A percentile compares a stretch with the other conserved stretches of the same genome.
These are phyloP conservation scores for Fusarium fujikuroi DNA, from an alignment of 2,329 filamentous ascomycete species.

Conservation along the genomic window DNA sequence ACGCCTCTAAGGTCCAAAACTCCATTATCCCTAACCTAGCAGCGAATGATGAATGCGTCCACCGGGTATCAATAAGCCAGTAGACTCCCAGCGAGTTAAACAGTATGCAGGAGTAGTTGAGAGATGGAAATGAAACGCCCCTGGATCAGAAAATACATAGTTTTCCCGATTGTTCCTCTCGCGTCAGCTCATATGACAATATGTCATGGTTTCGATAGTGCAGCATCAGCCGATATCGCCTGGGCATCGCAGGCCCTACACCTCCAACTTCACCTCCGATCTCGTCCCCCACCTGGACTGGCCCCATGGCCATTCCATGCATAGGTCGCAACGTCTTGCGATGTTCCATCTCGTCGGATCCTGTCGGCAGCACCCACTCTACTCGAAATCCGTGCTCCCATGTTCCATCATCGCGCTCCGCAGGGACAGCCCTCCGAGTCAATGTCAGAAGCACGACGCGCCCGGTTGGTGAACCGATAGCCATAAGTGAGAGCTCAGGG, in stretches of 20 bases:
- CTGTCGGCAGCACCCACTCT: slow-evolving; percentile 63
- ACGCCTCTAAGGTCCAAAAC: slow-evolving; percentile 1
- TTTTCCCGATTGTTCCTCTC: slow-evolving; percentile 52
- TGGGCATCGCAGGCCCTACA: slow-evolving; percentile 45
- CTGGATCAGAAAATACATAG: slow-evolving; percentile 50
- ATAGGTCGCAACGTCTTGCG: slow-evolving; percentile 63
- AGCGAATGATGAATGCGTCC: slow-evolving; percentile 11
- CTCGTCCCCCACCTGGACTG: slow-evolving; percentile 61
- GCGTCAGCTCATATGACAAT: slow-evolving; percentile 73
- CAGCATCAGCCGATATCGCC: slow-evolving; percentile 74
- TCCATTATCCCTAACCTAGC: slow-evolving; percentile 10
- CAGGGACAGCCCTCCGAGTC: slow-evolving; percentile 48
- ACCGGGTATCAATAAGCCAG: slow-evolving; percentile 32
- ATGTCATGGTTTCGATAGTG: slow-evolving; percentile 78
- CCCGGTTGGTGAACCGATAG: slow-evolving; percentile 74
- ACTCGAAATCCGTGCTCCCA: slow-evolving; percentile 61
- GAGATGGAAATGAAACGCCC: slow-evolving; percentile 8
- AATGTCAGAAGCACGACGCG: slow-evolving; percentile 72
- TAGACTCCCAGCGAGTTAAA: slow-evolving; percentile 13
- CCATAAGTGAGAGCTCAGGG: slow-evolving; percentile 75
- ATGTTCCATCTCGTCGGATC: slow-evolving; percentile 56
- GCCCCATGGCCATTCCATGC: slow-evolving; percentile 74
- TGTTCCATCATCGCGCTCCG: slow-evolving; percentile 30
- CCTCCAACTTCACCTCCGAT: slow-evolving; percentile 34
- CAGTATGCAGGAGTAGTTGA: not conserved